Base-by-base conservation (phyloP, 2,329 filamentous ascomycete genomes). In the Diaporthe humulicola region DNA sequence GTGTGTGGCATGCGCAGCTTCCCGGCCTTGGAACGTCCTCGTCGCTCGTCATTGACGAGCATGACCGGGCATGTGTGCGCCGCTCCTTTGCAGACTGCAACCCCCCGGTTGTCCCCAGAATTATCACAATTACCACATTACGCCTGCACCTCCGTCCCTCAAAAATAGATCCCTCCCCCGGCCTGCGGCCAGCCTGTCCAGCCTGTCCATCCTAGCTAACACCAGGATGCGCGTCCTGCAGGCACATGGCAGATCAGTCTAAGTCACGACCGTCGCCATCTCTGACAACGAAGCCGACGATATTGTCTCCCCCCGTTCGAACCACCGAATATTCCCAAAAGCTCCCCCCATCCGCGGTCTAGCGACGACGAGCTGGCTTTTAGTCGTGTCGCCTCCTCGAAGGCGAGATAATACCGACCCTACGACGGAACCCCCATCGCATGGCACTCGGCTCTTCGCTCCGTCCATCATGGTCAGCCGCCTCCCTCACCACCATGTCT, bases 401-500 rank as follows among this genome's bases (percentile, higher is more conserved):
- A 58, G 69, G 28, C 54, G 25, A 42, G 19, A 58, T 4, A 48
- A 30, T 30, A 48, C 28, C 50, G 15, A 25, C 19, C 54, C 57
- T 40, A 17, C 57, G 25, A 58, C 40, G 28, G n/a, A 28, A 61
- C n/a, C 33, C 8, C 58, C 8, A 52, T 36, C 42, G 57, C 38
- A 64, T 57, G 52, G 42, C 42, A 71, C 48, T 52, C 70, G 50
- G 45, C 57, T 56, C 45, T 22, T 22, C 70, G 45, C 40, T 22
- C 57, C 57, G 70, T 72, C 70, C 70, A 72, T 33, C n/a, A 72
- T 72, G 70, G 19, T 56, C 70, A 64, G 48, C 70, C 70, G 70
- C 70, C 54, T 71, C 56, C 30, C 57, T 42, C 57, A 64, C 73
- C 40, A 64, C 70, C 52, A 77, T 76, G 77, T 71, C 73, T 33